Evolutionary conservation across 1,139 yeast genomes (phyloP), one percentile per base, ranked within the genome.

Genomic region (Blastobotrys arbuscula): DNA sequence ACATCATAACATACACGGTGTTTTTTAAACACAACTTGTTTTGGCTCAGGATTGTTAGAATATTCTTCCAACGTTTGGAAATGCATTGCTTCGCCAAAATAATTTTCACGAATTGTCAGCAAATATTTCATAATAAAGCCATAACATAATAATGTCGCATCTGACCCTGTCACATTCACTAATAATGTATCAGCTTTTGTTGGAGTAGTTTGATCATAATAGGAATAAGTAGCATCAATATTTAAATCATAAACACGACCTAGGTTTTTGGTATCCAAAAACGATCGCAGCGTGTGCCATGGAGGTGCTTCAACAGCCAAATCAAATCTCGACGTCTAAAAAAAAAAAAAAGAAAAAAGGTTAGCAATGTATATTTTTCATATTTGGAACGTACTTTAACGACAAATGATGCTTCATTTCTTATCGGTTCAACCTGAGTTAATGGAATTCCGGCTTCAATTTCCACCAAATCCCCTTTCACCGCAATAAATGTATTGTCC

Each of bases 51-150:
- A 28, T 46, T 16, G 45, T 50, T 20, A 35, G 49, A 13, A 56
- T 81, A 88, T 63, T 92, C 98, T 56, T 88, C 94, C 49, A 87
- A 76, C 0, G 97, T 92, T 58, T 78, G 81, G 62, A 90, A 92
- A 58, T 83, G 89, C n/a, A 79, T 75, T 53, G 77, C 74, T 47
- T 87, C 95, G 3, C 97, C 98, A 66, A 92, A 85, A 63, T 90
- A 90, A 60, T 92, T 92, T 60, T 86, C 96, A 42, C 85, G 76
- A 45, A 92, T 73, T n/a, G 80, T 76, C 71, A 89, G 78, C 37
- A 90, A 69, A 62, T 86, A 88, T 55, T 84, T 78, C 9, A 88
- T 73, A 9, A 88, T 74, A 63, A 81, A 84, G 0, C 98, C 98
- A 62, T 85, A 86, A 48, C 84, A 78, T 48, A 83, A 76, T 39